Conservation (phyloP, 345 rosid genomes). For the Corymbia maculata region DNA sequence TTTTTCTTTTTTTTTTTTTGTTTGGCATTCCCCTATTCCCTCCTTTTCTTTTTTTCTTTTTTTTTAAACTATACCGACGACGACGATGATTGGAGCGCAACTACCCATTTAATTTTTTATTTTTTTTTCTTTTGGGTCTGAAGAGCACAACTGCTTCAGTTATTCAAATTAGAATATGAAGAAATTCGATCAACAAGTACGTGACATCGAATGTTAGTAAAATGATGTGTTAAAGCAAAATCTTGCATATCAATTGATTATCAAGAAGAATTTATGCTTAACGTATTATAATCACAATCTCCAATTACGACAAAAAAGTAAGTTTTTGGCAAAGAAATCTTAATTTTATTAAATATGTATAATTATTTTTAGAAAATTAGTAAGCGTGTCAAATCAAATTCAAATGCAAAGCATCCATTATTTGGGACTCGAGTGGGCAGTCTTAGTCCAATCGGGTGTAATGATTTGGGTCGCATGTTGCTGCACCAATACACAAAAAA, state of each 20-base stretch:
- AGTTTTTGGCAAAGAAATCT: fast-evolving
- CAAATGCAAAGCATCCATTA: too few species aligned
- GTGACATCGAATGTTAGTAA: fast-evolving
- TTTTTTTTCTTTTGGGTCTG: too few species aligned
- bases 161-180: neutral
- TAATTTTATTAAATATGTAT: fast-evolving
- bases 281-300: too few species aligned
- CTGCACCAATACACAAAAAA: neutral
- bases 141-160: neutral
- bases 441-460: neutral
- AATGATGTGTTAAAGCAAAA: fast-evolving
- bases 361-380: neutral
- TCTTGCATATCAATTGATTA: fast-evolving
- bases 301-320: fast-evolving
- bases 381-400: neutral
- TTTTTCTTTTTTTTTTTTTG: neutral
- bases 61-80: neutral
- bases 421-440: fast-evolving
- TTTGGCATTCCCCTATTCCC: neutral
- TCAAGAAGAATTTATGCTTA: fast-evolving
- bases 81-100: neutral
- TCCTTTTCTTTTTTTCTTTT: fast-evolving
- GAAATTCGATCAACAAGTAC: neutral
- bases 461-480: neutral
- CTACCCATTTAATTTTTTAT: neutral